These are phyloP conservation scores for Cladophialophora immunda DNA, from an alignment of 2,329 filamentous ascomycete species.

Conservation along the genomic window DNA sequence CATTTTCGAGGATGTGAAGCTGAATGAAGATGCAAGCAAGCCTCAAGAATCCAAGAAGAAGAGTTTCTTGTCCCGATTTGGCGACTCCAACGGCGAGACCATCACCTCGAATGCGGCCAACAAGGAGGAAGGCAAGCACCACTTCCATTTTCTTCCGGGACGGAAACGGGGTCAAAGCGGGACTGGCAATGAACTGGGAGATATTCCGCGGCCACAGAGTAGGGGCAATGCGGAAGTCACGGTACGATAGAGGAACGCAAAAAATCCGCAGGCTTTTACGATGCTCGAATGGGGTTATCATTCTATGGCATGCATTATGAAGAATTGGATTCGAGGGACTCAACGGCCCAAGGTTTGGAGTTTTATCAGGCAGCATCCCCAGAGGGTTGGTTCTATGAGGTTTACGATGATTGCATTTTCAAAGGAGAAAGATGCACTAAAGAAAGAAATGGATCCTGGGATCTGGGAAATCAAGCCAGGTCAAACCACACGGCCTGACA, in stretches of 20 bases:
- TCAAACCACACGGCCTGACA: conserved; percentile 1
- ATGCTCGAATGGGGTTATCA: conserved; percentile 17
- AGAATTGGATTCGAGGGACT: conserved; percentile 21
- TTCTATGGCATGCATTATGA: conserved; percentile 37
- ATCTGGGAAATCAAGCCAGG: conserved; percentile 1
- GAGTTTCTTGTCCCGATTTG: conserved; percentile 82
- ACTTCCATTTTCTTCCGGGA: conserved; percentile 72
- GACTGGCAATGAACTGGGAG: conserved; percentile 74
- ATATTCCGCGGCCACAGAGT: conserved; percentile 60
- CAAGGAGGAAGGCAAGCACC: conserved; percentile 52
- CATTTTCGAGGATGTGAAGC: conserved; percentile 86
- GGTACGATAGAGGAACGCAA: conserved; percentile 31
- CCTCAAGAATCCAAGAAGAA: conserved; percentile 71
- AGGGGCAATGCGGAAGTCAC: conserved; percentile 41
- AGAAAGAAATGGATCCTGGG: conserved; percentile 12
- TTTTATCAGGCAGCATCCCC: conserved; percentile 14
- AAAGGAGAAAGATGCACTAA: conserved; percentile 11
- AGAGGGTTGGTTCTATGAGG: not conserved
- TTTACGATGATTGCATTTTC: conserved; percentile 13
- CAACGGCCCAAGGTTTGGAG: conserved; percentile 9
- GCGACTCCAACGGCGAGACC: conserved; percentile 61
- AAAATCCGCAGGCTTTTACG: not conserved
- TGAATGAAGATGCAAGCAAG: conserved; percentile 76
- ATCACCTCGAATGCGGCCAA: conserved; percentile 38
- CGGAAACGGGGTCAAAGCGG: conserved; percentile 76